Base-by-base conservation (phyloP, 1,284 basidiomycete genomes). In the Grifola frondosa region DNA sequence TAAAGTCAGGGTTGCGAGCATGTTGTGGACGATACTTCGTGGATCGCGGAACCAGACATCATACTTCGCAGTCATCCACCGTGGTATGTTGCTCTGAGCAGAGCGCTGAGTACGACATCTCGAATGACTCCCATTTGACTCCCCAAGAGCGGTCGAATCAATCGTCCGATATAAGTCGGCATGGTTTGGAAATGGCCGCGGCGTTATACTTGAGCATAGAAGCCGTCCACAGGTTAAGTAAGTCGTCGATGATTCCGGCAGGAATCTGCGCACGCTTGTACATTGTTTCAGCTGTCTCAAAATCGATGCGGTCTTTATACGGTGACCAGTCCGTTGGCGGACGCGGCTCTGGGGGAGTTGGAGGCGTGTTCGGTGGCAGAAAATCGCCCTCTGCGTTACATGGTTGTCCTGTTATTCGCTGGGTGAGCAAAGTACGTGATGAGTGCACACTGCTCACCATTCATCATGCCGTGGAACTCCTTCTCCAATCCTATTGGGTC, bases 41-140 rank as follows among this genome's bases (percentile, higher is more conserved):
- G 53, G 28, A 46, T 73, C 55, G 0, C 62, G 56, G 46, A 46
- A 67, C 53, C 62, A 71, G 0, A 75, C 56, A 4, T 67, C 57
- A 45, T 69, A 71, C 1, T 51, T 38, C 6, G 52, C 44, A 0
- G 31, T 41, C 65, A 63, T 71, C 71, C 71, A 74, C 0, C 51
- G 8, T 0, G 65, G 54, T 0, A 43, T n/a, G 17, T 53, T 30
- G 0, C 19, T 30, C 30, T 1, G 53, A 50, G 8, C 19, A 1
- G 1, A 37, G 30, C 0, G 40, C 48, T 1, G 16, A 11, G 24
- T 56, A 49, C 3, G 20, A 16, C 3, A 40, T 17, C 7, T 25
- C 30, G 32, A 53, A 44, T 3, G 35, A 37, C 1, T 30, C 1
- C 52, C 56, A 58, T 6, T 24, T 25, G 0, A 46, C 37, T 52